These are phyloP conservation scores for Trichoderma sp. DNA, from an alignment of 2,329 filamentous ascomycete species.

Conservation along the genomic window DNA sequence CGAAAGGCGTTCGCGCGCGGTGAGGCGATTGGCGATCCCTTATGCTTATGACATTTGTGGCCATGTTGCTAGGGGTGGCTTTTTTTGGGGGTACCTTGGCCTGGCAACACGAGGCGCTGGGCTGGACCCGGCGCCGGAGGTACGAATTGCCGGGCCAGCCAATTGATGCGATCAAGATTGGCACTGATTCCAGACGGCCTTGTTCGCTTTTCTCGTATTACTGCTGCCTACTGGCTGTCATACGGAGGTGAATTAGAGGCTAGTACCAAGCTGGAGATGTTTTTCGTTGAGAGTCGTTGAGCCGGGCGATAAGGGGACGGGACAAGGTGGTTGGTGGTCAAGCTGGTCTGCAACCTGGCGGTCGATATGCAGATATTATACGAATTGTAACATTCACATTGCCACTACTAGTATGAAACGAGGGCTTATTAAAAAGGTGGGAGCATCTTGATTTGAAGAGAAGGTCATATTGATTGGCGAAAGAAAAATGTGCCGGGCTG, in stretches of 20 bases:
- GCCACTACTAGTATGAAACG: no score
- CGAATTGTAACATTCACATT: no score
- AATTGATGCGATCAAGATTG: not conserved
- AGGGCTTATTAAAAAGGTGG: no score
- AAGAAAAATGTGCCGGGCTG: conserved; percentile 39
- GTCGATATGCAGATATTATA: not conserved
- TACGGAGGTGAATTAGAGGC: conserved; percentile 9
- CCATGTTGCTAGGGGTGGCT: conserved; percentile 23
- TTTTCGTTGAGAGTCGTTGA: not conserved
- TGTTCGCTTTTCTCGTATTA: conserved; percentile 16
- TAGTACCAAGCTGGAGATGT: conserved; percentile 22
- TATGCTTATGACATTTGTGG: conserved; percentile 29
- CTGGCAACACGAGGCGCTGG: conserved; percentile 25
- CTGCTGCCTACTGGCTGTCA: not conserved
- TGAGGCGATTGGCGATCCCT: conserved; percentile 29
- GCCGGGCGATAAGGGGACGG: not conserved
- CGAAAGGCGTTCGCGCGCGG: conserved; percentile 28
- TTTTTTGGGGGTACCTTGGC: conserved; percentile 1
- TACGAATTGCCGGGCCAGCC: conserved; percentile 29
- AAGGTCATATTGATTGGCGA: not conserved
- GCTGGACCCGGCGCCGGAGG: conserved; percentile 27
- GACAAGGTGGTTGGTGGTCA: not conserved
- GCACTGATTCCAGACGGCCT: not conserved
- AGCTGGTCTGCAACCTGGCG: not conserved
- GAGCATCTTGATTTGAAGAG: no score